Percentiles rank a stretch among this genome's conserved stretches.
Evolutionary conservation across 768 basidiomycete species (phyloP).

Genomic region (Tricholoma sp.): DNA sequence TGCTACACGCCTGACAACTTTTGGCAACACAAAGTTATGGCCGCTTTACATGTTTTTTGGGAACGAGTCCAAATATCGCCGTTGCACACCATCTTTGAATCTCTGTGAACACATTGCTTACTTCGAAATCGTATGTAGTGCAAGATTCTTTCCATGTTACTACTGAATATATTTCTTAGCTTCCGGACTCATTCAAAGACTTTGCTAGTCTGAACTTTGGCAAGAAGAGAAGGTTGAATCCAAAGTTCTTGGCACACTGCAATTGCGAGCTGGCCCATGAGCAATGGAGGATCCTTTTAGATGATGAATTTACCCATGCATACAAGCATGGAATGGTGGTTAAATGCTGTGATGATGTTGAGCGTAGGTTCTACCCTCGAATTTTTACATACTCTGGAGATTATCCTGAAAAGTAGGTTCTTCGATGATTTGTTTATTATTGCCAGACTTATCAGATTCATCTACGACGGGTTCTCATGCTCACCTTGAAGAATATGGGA

Average conservation of each 20-base stretch:
- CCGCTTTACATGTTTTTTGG: slow-evolving; percentile 32
- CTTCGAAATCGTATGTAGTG: slow-evolving; percentile 16
- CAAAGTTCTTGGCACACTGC: slow-evolving; percentile 3
- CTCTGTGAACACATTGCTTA: slow-evolving; percentile 25
- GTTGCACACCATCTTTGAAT: slow-evolving; percentile 16
- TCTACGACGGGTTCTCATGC: slow-evolving; percentile 23
- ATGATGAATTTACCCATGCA: slow-evolving; percentile 12
- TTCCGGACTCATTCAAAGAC: slow-evolving; percentile 16
- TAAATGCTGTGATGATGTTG: slow-evolving; percentile 1
- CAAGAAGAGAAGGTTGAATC: background rate
- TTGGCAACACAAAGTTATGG: slow-evolving; percentile 26
- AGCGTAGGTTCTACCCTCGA: slow-evolving; percentile 14
- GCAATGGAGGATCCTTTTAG: background rate
- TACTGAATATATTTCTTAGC: slow-evolving; percentile 4
- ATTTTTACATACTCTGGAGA: slow-evolving; percentile 30
- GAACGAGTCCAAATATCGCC: slow-evolving; percentile 29
- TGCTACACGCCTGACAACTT: slow-evolving; percentile 22
- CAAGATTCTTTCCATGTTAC: too few species aligned
- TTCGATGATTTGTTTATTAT: background rate
- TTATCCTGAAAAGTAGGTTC: slow-evolving; percentile 32
- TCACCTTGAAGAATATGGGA: slow-evolving; percentile 25
- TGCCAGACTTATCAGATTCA: background rate
- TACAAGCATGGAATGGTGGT: slow-evolving; percentile 15
- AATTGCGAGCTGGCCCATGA: slow-evolving; percentile 1
- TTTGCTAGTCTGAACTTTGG: slow-evolving; percentile 4